Evolutionary conservation across 2,329 filamentous ascomycete genomes (phyloP).

Genomic region (Ambrosiella beaveri): DNA sequence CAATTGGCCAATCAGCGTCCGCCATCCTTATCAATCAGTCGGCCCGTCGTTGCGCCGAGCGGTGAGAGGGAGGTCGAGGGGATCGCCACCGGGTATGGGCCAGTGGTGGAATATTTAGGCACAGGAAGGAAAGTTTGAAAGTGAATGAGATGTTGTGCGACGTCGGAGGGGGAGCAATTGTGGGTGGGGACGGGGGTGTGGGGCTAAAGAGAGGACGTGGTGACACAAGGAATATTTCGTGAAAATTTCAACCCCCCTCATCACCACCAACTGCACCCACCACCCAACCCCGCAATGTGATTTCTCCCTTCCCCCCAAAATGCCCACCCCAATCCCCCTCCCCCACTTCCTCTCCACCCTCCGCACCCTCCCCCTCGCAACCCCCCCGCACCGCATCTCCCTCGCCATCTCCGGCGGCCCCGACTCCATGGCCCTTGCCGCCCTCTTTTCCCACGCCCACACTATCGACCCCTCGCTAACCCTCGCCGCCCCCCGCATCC

Average conservation of each 20-base stretch:
- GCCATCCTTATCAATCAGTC: constrained; percentile 5
- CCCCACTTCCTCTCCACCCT: not conserved
- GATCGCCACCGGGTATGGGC: not conserved
- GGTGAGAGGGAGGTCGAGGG: not conserved
- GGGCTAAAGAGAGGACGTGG: too few species aligned
- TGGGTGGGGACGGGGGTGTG: not conserved
- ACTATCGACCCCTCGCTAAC: constrained; percentile 20
- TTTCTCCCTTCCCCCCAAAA: too few species aligned
- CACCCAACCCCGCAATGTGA: not conserved
- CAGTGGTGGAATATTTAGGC: not conserved
- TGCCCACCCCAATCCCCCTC: not conserved
- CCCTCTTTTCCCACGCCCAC: constrained; percentile 41
- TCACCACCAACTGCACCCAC: not conserved
- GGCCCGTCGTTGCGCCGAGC: not conserved
- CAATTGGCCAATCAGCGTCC: not conserved
- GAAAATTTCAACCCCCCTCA: not conserved
- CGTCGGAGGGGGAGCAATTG: not conserved
- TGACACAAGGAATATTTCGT: too few species aligned
- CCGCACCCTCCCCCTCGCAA: not conserved
- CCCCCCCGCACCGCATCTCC: not conserved
- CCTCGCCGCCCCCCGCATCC: constrained; percentile 29
- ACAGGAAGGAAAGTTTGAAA: not conserved
- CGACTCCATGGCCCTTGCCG: constrained; percentile 93
- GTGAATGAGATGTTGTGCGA: not conserved
- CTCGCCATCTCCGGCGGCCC: constrained; percentile 83